These are phyloP conservation scores for Erodium trifolium DNA, from an alignment of 441 rosid species.

Conservation along the genomic window DNA sequence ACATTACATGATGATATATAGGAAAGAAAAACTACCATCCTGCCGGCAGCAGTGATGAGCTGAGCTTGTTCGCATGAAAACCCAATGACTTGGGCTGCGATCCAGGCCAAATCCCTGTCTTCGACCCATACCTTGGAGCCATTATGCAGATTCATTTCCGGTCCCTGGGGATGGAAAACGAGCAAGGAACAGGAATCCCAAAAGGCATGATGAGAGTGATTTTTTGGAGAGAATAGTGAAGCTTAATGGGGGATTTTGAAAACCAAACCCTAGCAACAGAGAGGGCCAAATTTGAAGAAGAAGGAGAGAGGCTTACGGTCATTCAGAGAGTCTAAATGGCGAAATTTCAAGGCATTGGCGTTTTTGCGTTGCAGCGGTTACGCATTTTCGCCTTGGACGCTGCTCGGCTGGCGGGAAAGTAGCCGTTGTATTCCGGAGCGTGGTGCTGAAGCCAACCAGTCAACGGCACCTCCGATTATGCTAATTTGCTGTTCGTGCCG, in stretches of 20 bases:
- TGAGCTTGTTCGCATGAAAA: constrained; percentile 45
- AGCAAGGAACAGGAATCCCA: not conserved
- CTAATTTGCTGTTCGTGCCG: not conserved
- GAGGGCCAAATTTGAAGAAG: not conserved
- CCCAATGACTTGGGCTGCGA: constrained; percentile 53
- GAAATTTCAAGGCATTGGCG: not conserved
- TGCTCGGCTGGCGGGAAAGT: not conserved
- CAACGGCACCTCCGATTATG: not conserved
- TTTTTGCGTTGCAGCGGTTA: not conserved
- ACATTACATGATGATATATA: not conserved
- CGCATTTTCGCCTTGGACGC: not conserved
- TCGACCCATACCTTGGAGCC: constrained; percentile 84
- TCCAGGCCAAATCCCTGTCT: constrained; percentile 79
- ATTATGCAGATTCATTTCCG: constrained; percentile 46
- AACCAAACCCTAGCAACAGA: not conserved
- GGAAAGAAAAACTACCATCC: constrained; percentile 40
- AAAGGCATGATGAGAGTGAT: not conserved
- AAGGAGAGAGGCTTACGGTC: not conserved
- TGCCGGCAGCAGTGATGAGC: constrained; percentile 39
- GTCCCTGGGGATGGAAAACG: constrained; percentile 21
- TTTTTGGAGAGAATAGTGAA: not conserved
- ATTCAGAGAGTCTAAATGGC: not conserved
- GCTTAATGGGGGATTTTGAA: not conserved
- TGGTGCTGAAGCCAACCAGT: not conserved
- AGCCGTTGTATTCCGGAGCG: not conserved